Evolutionary conservation across 495 filamentous ascomycete genomes (phyloP).

Genomic region (Penicillium turbatum): DNA sequence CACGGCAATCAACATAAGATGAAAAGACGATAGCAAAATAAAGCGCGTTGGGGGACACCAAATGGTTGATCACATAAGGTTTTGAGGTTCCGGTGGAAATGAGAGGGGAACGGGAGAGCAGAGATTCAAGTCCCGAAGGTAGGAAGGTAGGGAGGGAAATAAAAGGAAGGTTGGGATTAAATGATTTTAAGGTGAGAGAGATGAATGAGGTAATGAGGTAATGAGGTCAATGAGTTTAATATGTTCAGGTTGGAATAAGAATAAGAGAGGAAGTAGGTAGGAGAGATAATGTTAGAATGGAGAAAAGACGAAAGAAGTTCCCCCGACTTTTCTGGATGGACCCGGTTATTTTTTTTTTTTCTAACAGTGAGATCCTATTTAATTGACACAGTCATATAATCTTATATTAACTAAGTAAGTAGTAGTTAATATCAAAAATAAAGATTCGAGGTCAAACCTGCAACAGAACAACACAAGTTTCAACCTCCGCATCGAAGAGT

Average conservation of each 20-base stretch:
- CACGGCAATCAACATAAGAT: not conserved
- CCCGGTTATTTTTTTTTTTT: slow-evolving; percentile 7
- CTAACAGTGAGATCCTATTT: not conserved
- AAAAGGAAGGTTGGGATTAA: slow-evolving; percentile 1
- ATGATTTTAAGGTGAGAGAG: too few relatives aligned
- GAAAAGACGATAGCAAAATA: slow-evolving; percentile 14
- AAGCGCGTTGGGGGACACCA: not conserved
- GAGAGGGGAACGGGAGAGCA: slow-evolving; percentile 1
- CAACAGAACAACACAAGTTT: slow-evolving; percentile 16
- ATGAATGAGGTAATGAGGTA: too few relatives aligned
- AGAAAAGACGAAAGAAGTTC: not conserved
- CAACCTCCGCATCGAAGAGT: not conserved
- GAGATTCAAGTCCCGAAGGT: not conserved
- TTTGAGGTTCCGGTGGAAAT: slow-evolving; percentile 4
- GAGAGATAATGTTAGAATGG: not conserved
- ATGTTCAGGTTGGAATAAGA: too few relatives aligned
- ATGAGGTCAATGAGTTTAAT: not conserved
- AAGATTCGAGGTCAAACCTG: not conserved
- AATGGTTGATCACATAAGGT: slow-evolving; percentile 4
- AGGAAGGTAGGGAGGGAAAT: not conserved
- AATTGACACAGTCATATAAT: too few relatives aligned
- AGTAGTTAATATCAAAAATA: too few relatives aligned
- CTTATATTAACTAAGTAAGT: too few relatives aligned
- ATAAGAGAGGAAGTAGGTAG: not conserved
- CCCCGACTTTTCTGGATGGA: not conserved